phyloP scores from a whole-genome alignment of 106 monocot species.

The Amphibolis antarctica region DNA sequence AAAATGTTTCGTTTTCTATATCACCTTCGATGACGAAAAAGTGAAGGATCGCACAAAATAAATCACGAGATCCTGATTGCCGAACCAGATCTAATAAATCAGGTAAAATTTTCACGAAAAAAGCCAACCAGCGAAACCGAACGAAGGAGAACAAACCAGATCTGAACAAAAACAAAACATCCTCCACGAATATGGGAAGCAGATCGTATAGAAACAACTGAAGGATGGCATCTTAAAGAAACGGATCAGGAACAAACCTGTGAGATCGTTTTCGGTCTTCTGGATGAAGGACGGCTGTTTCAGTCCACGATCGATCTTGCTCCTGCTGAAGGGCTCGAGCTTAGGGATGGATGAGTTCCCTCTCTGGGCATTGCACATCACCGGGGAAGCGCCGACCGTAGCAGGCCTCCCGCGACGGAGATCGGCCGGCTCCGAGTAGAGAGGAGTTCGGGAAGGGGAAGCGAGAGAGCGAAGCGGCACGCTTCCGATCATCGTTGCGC shows the following conservation, averaged over 20 bases:
- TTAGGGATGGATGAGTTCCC: slow-evolving; percentile 40
- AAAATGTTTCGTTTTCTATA: too few relatives aligned
- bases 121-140: too few relatives aligned
- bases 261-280: slow-evolving; percentile 49
- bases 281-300: slow-evolving; percentile 47
- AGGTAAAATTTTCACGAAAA: too few relatives aligned
- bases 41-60: too few relatives aligned
- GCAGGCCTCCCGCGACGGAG: background rate
- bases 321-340: slow-evolving; percentile 55
- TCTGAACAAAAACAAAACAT: background rate
- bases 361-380: slow-evolving; percentile 20
- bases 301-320: slow-evolving; percentile 37
- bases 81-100: too few relatives aligned
- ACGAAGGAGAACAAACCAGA: too few relatives aligned
- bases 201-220: background rate
- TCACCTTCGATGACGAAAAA: too few relatives aligned
- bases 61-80: too few relatives aligned
- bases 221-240: background rate
- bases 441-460: background rate
- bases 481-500: background rate
- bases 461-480: slow-evolving; percentile 3
- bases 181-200: background rate
- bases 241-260: slow-evolving; percentile 21
- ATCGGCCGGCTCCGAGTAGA: background rate
- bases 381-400: background rate